Evolutionary conservation across 2,329 filamentous ascomycete species (phyloP).

Genomic region (Apiospora pterosperma): DNA sequence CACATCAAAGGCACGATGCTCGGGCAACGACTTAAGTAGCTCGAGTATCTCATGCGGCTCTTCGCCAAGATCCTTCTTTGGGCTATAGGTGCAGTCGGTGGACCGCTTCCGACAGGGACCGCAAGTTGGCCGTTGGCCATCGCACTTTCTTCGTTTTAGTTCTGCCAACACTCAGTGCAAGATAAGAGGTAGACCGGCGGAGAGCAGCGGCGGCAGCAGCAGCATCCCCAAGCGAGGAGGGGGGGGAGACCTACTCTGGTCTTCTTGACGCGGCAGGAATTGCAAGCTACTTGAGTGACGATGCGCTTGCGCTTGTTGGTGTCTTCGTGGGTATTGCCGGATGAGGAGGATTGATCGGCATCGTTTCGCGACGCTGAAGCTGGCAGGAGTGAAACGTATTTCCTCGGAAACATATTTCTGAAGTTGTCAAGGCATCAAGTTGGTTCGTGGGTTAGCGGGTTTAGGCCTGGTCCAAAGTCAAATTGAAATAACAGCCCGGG

Average conservation of each 20-base stretch:
- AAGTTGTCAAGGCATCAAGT: neutral
- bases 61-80: neutral
- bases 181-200: neutral
- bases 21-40: neutral
- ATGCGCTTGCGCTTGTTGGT: slow-evolving; percentile 5
- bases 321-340: neutral
- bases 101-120: slow-evolving; percentile 3
- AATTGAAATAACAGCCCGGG: neutral
- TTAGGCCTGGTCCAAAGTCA: neutral
- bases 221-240: neutral
- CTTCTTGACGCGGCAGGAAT: slow-evolving; percentile 4
- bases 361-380: neutral
- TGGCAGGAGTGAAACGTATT: slow-evolving; percentile 2
- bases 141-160: neutral
- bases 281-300: slow-evolving; percentile 5
- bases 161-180: neutral
- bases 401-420: slow-evolving; percentile 1
- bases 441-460: neutral
- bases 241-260: neutral
- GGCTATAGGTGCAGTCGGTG: neutral
- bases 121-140: neutral
- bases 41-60: neutral
- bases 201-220: neutral
- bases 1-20: neutral
- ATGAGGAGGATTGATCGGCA: neutral